Evolutionary conservation across 2,329 filamentous ascomycete genomes (phyloP).

Genomic region (Paraphaeosphaeria minitans): DNA sequence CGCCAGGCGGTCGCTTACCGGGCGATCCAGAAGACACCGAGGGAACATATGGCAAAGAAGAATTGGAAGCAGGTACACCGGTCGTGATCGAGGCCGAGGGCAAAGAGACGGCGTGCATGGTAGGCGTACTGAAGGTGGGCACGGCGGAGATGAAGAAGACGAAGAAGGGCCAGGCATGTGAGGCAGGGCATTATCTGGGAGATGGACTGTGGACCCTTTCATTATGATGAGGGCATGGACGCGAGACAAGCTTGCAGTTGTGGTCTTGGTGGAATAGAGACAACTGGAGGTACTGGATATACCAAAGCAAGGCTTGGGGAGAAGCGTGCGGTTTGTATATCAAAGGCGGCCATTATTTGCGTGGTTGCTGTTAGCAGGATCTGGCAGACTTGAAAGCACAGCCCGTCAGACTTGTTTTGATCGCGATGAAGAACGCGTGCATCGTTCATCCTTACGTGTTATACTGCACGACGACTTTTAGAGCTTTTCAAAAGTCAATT

Average conservation of each 20-base stretch:
- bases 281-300: not conserved
- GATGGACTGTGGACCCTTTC: slow-evolving; percentile 88
- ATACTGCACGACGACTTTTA: not conserved
- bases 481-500: too few species aligned
- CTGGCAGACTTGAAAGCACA: too few species aligned
- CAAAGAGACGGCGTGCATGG: slow-evolving; percentile 87
- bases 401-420: not conserved
- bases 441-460: not conserved
- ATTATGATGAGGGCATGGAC: slow-evolving; percentile 45
- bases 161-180: slow-evolving; percentile 92
- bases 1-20: slow-evolving; percentile 78
- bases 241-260: not conserved
- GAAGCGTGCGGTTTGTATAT: not conserved
- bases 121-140: slow-evolving; percentile 81
- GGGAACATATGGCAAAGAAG: slow-evolving; percentile 61
- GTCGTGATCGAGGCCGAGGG: slow-evolving; percentile 92
- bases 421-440: not conserved
- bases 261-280: not conserved
- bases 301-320: not conserved
- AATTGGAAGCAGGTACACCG: slow-evolving; percentile 78
- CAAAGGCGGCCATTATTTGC: not conserved
- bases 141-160: slow-evolving; percentile 93
- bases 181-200: slow-evolving; percentile 90
- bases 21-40: slow-evolving; percentile 51
- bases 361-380: too few species aligned